phyloP scores from a whole-genome alignment of 345 rosid genomes.

The Hypericum perforatum region DNA sequence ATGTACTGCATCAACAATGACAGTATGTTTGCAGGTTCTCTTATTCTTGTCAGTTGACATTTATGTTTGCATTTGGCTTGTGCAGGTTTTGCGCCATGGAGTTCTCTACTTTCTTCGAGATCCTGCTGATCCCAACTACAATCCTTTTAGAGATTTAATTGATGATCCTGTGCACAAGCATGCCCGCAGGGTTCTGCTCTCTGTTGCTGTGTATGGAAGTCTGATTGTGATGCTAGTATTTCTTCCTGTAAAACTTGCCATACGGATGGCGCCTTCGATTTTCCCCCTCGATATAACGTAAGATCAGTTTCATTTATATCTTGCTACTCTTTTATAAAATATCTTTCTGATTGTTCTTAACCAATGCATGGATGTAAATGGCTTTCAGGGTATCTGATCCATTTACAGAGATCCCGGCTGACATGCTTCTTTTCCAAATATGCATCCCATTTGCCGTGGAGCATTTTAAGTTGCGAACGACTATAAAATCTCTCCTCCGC shows the following conservation, averaged over 20 bases:
- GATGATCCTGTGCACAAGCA: slow-evolving; percentile 98
- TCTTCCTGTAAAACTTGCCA: slow-evolving; percentile 94
- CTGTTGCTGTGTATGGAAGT: slow-evolving; percentile 94
- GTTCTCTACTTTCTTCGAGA: slow-evolving; percentile 90
- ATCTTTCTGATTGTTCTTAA: slow-evolving; percentile 8
- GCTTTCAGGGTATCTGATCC: slow-evolving; percentile 88
- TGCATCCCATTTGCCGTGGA: slow-evolving; percentile 95
- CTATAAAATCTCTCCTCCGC: slow-evolving; percentile 78
- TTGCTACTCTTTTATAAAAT: background rate
- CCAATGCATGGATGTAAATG: slow-evolving; percentile 5
- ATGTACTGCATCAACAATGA: background rate
- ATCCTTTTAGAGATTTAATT: slow-evolving; percentile 94
- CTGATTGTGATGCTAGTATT: slow-evolving; percentile 96
- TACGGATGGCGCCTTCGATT: slow-evolving; percentile 73
- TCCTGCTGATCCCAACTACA: slow-evolving; percentile 99
- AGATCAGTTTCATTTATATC: slow-evolving; percentile 16
- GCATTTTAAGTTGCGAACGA: slow-evolving; percentile 82
- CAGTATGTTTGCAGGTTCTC: background rate
- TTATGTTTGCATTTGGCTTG: background rate
- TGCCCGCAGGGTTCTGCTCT: slow-evolving; percentile 87
- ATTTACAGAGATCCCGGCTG: slow-evolving; percentile 95
- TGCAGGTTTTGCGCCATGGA: slow-evolving; percentile 88
- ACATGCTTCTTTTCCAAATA: slow-evolving; percentile 95
- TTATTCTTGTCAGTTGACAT: background rate
- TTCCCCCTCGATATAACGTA: slow-evolving; percentile 97